Evolutionary conservation across 2,329 filamentous ascomycete genomes (phyloP).

Genomic region (Calonectria naviculata): DNA sequence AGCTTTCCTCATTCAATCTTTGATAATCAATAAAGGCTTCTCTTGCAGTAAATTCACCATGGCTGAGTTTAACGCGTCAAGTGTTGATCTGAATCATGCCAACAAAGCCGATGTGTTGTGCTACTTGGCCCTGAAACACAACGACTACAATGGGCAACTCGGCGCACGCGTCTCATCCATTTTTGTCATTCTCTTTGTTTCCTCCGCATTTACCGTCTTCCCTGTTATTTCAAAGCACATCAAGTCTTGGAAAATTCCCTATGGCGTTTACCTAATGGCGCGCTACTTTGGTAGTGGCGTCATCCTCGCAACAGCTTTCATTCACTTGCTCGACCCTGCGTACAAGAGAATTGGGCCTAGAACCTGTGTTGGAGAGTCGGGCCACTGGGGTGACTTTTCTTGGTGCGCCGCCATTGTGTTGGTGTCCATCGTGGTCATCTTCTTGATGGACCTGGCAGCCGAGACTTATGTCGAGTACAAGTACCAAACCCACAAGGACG

Average conservation of each 20-base stretch:
- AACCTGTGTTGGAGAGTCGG: background rate
- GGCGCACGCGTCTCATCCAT: background rate
- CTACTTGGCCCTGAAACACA: background rate
- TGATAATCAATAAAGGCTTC: too few relatives aligned
- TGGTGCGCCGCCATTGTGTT: background rate
- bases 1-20: too few relatives aligned
- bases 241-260: background rate
- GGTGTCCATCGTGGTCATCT: background rate
- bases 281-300: background rate
- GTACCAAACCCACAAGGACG: too few relatives aligned
- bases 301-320: background rate
- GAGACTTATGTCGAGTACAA: background rate
- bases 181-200: background rate
- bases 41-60: too few relatives aligned
- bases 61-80: too few relatives aligned
- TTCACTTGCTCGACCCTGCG: background rate
- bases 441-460: background rate
- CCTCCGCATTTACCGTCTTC: background rate
- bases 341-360: background rate
- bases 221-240: background rate
- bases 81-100: too few relatives aligned
- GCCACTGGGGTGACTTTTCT: background rate
- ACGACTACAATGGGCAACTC: background rate
- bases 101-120: background rate
- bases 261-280: background rate